Percentiles rank a stretch among this genome's conserved stretches.
These are phyloP conservation scores for Artemisia annua DNA, from an alignment of 129 eudicot genomes.

Conservation along the genomic window DNA sequence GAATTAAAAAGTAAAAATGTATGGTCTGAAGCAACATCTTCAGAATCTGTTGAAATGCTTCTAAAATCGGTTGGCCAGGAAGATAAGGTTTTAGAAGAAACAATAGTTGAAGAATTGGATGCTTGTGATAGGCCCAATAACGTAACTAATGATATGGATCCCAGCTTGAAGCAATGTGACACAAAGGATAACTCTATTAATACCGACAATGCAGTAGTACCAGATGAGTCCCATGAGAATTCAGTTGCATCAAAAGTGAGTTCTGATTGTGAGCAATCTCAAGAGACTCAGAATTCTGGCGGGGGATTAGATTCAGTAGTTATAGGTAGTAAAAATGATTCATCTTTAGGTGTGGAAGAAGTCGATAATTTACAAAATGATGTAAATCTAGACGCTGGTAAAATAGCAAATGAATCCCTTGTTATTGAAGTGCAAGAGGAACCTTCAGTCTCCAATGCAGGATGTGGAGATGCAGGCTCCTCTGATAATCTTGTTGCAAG, in stretches of 20 bases:
- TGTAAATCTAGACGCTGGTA: slow-evolving; percentile 32
- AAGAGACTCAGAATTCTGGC: slow-evolving; percentile 28
- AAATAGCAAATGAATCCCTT: slow-evolving; percentile 25
- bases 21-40: slow-evolving; percentile 99
- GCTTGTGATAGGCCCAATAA: slow-evolving; percentile 35
- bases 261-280: slow-evolving; percentile 22
- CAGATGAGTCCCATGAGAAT: slow-evolving; percentile 7
- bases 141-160: slow-evolving; percentile 42
- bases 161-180: slow-evolving; percentile 6
- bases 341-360: slow-evolving; percentile 23
- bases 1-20: slow-evolving; percentile 80
- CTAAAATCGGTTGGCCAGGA: slow-evolving; percentile 93
- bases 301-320: slow-evolving; percentile 28
- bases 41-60: slow-evolving; percentile 97
- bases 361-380: slow-evolving; percentile 26
- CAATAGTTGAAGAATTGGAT: slow-evolving; percentile 39
- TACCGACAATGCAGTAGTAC: too few species aligned
- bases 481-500: slow-evolving; percentile 25
- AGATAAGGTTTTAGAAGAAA: slow-evolving; percentile 62
- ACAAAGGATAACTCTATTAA: too few species aligned
- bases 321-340: slow-evolving; percentile 7
- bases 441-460: slow-evolving; percentile 31
- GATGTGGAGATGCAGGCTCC: slow-evolving; percentile 29
- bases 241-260: slow-evolving; percentile 14
- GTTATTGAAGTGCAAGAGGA: slow-evolving; percentile 34